phyloP scores from a whole-genome alignment of 176 grass and related monocot species.

The Microstegium vimineum region DNA sequence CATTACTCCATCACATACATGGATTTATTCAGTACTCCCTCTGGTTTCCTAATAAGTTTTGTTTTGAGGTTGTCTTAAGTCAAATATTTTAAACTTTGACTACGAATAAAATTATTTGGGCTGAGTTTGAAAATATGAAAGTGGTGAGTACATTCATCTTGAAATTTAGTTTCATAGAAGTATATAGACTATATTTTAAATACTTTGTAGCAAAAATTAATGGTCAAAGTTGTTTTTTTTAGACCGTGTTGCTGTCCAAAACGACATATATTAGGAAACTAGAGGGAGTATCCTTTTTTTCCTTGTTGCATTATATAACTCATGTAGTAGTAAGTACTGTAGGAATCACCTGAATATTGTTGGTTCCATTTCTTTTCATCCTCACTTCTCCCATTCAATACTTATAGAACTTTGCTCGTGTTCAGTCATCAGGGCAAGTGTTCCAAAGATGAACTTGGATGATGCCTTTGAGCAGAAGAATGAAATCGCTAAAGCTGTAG shows the following conservation, averaged over 20 bases:
- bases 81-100: no score
- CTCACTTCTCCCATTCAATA: background rate
- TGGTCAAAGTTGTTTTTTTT: no score
- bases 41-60: no score
- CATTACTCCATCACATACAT: background rate
- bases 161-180: no score
- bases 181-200: no score
- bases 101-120: no score
- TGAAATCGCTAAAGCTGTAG: constrained; percentile 80
- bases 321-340: background rate
- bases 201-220: no score
- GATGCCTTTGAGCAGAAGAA: constrained; percentile 87
- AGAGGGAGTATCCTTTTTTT: background rate
- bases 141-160: no score
- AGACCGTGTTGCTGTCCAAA: no score
- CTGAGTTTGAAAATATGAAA: no score
- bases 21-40: background rate
- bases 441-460: constrained; percentile 90
- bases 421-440: constrained; percentile 83
- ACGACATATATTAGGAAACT: no score
- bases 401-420: constrained; percentile 30
- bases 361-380: background rate
- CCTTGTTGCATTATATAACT: background rate
- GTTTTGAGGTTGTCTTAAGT: no score
- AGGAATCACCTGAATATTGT: constrained; percentile 11